A percentile compares a stretch with the other conserved stretches of the same genome.
These are phyloP conservation scores for Daldinia bambusicola DNA, from an alignment of 495 filamentous ascomycete species.

Conservation along the genomic window DNA sequence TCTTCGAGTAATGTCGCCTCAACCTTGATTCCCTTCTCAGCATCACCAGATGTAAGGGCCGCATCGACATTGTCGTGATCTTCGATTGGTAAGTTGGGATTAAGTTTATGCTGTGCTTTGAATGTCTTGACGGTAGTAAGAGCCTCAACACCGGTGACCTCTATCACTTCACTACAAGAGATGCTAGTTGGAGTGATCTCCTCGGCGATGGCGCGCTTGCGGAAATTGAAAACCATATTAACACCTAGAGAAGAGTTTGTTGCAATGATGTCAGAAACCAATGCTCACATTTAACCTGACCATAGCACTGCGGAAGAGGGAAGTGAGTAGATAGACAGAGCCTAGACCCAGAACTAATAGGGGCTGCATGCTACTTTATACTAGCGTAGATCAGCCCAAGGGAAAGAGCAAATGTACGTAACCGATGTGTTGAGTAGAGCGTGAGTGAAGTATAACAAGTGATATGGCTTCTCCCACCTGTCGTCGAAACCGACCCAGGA, in stretches of 20 bases:
- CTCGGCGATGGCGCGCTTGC: constrained; percentile 42
- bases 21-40: constrained; percentile 63
- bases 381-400: constrained; percentile 13
- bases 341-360: constrained; percentile 1
- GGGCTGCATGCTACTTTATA: constrained; percentile 29
- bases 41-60: constrained; percentile 64
- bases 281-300: constrained; percentile 13
- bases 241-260: not conserved
- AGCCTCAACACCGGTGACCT: constrained; percentile 42
- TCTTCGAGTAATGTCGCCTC: constrained; percentile 69
- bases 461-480: constrained; percentile 3
- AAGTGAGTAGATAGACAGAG: not conserved
- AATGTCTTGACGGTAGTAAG: constrained; percentile 57
- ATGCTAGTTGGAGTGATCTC: constrained; percentile 39
- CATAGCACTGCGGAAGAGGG: constrained; percentile 3
- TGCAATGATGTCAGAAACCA: constrained; percentile 7
- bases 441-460: not conserved
- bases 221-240: constrained; percentile 44
- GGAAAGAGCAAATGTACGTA: not conserved
- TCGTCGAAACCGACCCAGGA: constrained; percentile 10
- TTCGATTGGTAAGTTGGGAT: constrained; percentile 74
- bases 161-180: constrained; percentile 36
- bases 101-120: constrained; percentile 71
- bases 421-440: constrained; percentile 7
- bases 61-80: constrained; percentile 69